Base-by-base conservation (phyloP, 1,139 yeast species). In the Kurtzmaniella quercitrusa region DNA sequence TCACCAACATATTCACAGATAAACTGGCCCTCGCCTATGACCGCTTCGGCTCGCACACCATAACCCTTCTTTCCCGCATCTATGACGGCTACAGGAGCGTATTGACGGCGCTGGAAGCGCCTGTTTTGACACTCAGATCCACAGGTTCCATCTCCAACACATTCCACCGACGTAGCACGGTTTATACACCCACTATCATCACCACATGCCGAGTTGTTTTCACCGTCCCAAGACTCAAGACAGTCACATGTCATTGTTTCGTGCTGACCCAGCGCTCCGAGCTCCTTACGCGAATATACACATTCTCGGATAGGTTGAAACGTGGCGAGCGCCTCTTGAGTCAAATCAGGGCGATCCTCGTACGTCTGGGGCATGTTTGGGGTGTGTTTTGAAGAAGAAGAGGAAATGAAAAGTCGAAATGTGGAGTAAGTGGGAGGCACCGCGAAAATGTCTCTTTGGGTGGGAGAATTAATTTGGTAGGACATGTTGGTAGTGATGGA, bases 1-100 rank as follows among this genome's bases (percentile, higher is more conserved):
- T 93, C 98, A 26, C 98, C 98, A 44, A 87, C 80, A 64, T 93
- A 93, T 63, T 93, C 98, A 63, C 87, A 88, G 34, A 93, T 78
- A 59, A 93, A 89, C 16, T 79, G 68, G 40, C 81, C 80, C 26
- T 78, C 81, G 9, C 72, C 65, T n/a, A 93, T 71, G 37, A 65
- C 68, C 4, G 58, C 62, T 46, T 80, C 72, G 0, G 96, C 91
- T 45, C 95, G 74, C 42, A 93, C 78, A 22, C 98, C 98, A 57
- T 78, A 93, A 0, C 98, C 98, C 59, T 93, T 93, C 49, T 71
- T 66, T 46, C 85, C 89, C 0, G 98, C 89, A 50, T 78, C 76
- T 47, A 93, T 81, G 12, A 93, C 88, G 30, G 87, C 80, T 16
- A 89, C 83, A 8, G 71, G 55, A 1, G 96, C 87, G 59, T 84